Percentiles rank a stretch among this genome's conserved stretches.
phyloP scores from a whole-genome alignment of 768 basidiomycete species.

The Tricholoma flavovirens region DNA sequence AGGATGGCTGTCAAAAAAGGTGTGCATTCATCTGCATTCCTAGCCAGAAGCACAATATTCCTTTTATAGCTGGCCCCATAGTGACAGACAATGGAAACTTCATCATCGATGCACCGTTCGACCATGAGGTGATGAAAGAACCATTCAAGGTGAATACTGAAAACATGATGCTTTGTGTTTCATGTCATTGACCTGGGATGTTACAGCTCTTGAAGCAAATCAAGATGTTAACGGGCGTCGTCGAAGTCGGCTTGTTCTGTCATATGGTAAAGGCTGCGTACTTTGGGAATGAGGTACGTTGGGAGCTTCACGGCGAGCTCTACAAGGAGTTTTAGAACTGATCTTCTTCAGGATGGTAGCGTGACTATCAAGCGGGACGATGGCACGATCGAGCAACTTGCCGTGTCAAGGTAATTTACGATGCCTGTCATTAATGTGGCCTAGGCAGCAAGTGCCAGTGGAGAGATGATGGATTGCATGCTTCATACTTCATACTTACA shows the following conservation, averaged over 20 bases:
- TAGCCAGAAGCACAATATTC: neutral
- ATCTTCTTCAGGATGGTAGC: slow-evolving; percentile 51
- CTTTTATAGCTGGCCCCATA: slow-evolving; percentile 75
- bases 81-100: slow-evolving; percentile 98
- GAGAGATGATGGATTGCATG: neutral
- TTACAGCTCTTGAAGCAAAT: slow-evolving; percentile 68
- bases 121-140: slow-evolving; percentile 56
- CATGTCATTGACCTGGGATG: neutral
- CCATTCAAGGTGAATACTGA: slow-evolving; percentile 48
- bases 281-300: slow-evolving; percentile 77
- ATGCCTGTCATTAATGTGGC: neutral
- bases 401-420: neutral
- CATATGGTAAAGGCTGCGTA: slow-evolving; percentile 92
- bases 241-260: slow-evolving; percentile 99
- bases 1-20: slow-evolving; percentile 89
- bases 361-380: slow-evolving; percentile 57
- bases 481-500: neutral
- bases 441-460: too few relatives aligned
- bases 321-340: neutral
- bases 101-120: slow-evolving; percentile 93
- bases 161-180: neutral
- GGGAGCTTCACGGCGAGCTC: neutral
- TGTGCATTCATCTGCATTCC: slow-evolving; percentile 8
- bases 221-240: slow-evolving; percentile 94
- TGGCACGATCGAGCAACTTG: slow-evolving; percentile 36